These are phyloP conservation scores for Phytopythium cucurbitacearum DNA, from an alignment of 352 stramenopile species.

Conservation along the genomic window DNA sequence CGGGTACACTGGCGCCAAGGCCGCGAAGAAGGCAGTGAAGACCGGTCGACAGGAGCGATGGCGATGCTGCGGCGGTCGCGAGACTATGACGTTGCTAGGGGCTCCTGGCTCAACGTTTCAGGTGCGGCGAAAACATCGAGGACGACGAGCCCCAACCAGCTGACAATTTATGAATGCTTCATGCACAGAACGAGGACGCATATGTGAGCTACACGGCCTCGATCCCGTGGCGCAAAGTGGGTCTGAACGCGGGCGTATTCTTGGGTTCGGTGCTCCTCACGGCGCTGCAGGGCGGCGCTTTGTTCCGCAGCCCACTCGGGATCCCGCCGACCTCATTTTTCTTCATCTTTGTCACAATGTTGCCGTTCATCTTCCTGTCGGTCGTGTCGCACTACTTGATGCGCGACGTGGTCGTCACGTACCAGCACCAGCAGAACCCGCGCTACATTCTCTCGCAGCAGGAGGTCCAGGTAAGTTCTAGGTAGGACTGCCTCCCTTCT, in stretches of 20 bases:
- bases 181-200: conserved; percentile 1
- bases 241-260: conserved; percentile 72
- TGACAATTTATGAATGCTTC: background rate
- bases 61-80: conserved; percentile 22
- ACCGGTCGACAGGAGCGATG: conserved; percentile 81
- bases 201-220: conserved; percentile 16
- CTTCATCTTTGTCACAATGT: conserved; percentile 71
- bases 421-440: conserved; percentile 29
- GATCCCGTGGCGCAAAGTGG: conserved; percentile 60
- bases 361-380: conserved; percentile 61
- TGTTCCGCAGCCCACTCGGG: conserved; percentile 82
- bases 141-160: background rate
- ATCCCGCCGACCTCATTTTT: conserved; percentile 81
- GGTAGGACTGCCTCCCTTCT: conserved; percentile 1
- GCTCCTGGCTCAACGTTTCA: conserved; percentile 23
- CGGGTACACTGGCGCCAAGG: conserved; percentile 66
- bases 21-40: conserved; percentile 66
- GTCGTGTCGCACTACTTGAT: conserved; percentile 64
- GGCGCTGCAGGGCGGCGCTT: conserved; percentile 83
- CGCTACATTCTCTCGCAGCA: conserved; percentile 35
- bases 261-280: conserved; percentile 83
- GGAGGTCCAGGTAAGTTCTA: conserved; percentile 41
- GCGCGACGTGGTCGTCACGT: conserved; percentile 29
- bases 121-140: conserved; percentile 1
- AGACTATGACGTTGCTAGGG: conserved; percentile 24